These are phyloP conservation scores for Diplodia scrobiculata DNA, from an alignment of 2,329 filamentous ascomycete genomes.

Conservation along the genomic window DNA sequence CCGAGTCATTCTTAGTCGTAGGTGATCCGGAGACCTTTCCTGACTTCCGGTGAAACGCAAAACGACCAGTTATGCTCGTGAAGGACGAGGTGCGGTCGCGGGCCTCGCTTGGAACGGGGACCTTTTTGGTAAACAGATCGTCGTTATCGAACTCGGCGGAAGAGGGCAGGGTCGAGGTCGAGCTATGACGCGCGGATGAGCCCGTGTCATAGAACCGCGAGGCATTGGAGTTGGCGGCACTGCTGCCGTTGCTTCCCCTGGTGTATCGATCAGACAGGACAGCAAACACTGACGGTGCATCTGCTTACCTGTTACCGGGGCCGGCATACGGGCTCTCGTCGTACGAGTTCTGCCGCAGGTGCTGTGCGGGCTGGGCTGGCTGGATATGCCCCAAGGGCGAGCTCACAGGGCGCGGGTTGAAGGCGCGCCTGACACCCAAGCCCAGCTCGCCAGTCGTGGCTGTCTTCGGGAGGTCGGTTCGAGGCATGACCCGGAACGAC, in stretches of 20 bases:
- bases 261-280: constrained; percentile 25
- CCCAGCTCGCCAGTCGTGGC: constrained; percentile 29
- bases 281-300: neutral
- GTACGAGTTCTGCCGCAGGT: constrained; percentile 26
- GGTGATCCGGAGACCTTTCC: constrained; percentile 14
- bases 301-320: constrained; percentile 24
- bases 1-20: constrained; percentile 16
- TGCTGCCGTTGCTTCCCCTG: constrained; percentile 48
- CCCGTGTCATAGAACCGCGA: constrained; percentile 42
- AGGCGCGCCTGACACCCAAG: constrained; percentile 21
- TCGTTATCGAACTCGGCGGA: constrained; percentile 44
- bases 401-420: constrained; percentile 26
- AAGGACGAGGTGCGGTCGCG: constrained; percentile 27
- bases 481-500: constrained; percentile 43
- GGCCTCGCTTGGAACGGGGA: constrained; percentile 9
- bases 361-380: constrained; percentile 10
- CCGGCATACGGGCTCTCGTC: constrained; percentile 33
- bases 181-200: constrained; percentile 39
- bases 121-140: constrained; percentile 33
- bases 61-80: constrained; percentile 25
- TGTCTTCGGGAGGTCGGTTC: constrained; percentile 39
- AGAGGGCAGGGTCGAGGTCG: constrained; percentile 46
- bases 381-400: constrained; percentile 16
- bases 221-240: constrained; percentile 39
- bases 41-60: constrained; percentile 27